These are phyloP conservation scores for Rhododendron ferrugineum DNA, from an alignment of 148 eudicot species.

Conservation along the genomic window DNA sequence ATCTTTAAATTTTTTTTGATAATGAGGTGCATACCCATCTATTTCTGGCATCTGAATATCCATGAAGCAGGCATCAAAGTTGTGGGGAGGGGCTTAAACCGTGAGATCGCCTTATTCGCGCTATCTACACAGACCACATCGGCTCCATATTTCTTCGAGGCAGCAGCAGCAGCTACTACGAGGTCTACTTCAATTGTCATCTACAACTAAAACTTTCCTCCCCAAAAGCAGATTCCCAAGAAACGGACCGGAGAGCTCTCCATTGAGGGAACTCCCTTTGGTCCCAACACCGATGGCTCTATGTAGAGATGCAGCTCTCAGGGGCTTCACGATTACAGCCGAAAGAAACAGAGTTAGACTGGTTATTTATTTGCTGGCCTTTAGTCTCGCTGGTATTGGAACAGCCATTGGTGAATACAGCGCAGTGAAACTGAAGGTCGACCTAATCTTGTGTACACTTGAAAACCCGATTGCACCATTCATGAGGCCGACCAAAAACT, in stretches of 20 bases:
- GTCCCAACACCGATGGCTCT: conserved; percentile 71
- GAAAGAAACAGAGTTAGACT: conserved; percentile 34
- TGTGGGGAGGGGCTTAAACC: conserved; percentile 65
- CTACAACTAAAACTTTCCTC: conserved; percentile 79
- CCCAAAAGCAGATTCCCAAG: conserved; percentile 64
- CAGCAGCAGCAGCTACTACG: conserved; percentile 80
- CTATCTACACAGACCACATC: conserved; percentile 81
- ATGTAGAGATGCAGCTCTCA: conserved; percentile 78
- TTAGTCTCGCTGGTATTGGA: conserved; percentile 25
- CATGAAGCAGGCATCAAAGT: conserved; percentile 90
- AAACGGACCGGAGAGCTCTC: conserved; percentile 37
- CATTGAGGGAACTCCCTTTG: conserved; percentile 41
- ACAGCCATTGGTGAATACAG: conserved; percentile 38
- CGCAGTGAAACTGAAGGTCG: conserved; percentile 83
- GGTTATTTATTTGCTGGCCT: background rate
- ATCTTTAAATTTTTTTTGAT: background rate
- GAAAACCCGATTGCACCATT: conserved; percentile 75
- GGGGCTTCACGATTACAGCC: conserved; percentile 57
- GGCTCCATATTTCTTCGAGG: conserved; percentile 84
- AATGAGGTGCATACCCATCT: conserved; percentile 66
- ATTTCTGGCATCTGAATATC: conserved; percentile 99
- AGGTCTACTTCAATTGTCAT: conserved; percentile 78
- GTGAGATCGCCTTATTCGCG: conserved; percentile 60
- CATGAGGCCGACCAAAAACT: conserved; percentile 86
- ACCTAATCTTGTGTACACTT: conserved; percentile 62